phyloP scores from a whole-genome alignment of 306 rosid species.

The Myrica gale region DNA sequence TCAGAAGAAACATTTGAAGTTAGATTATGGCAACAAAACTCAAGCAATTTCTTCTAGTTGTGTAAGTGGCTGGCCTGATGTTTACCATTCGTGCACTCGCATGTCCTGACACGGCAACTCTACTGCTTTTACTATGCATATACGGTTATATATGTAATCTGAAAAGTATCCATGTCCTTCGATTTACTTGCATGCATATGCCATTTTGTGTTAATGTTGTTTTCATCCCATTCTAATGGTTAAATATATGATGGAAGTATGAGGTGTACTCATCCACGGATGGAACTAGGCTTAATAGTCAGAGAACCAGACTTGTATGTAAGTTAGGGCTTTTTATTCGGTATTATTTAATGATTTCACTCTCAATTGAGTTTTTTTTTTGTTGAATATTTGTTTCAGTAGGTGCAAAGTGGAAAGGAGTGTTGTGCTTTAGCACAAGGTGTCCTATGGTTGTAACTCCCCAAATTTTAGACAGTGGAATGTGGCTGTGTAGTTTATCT shows the following conservation, averaged over 20 bases:
- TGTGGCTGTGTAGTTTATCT: not conserved
- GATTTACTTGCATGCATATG: not conserved
- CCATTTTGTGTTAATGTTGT: not conserved
- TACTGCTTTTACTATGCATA: not conserved
- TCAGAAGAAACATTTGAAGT: conserved; percentile 23
- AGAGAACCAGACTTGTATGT: not conserved
- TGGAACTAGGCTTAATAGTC: conserved; percentile 1
- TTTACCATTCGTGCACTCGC: not conserved
- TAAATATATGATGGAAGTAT: not conserved
- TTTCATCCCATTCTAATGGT: not conserved
- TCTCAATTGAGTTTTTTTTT: not conserved
- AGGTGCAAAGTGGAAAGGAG: not conserved
- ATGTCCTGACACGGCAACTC: no score
- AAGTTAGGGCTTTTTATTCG: not conserved
- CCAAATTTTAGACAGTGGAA: not conserved
- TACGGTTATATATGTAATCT: not conserved
- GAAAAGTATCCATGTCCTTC: not conserved
- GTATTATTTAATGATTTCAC: conserved; percentile 11
- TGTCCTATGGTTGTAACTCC: not conserved
- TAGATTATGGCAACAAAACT: conserved; percentile 22
- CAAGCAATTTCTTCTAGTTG: conserved; percentile 24
- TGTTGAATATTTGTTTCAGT: not conserved
- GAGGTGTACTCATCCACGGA: not conserved
- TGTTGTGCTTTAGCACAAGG: not conserved
- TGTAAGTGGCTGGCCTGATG: conserved; percentile 45